These are phyloP conservation scores for Herpotrichia juniperi DNA, from an alignment of 2,329 filamentous ascomycete species.

Conservation along the genomic window DNA sequence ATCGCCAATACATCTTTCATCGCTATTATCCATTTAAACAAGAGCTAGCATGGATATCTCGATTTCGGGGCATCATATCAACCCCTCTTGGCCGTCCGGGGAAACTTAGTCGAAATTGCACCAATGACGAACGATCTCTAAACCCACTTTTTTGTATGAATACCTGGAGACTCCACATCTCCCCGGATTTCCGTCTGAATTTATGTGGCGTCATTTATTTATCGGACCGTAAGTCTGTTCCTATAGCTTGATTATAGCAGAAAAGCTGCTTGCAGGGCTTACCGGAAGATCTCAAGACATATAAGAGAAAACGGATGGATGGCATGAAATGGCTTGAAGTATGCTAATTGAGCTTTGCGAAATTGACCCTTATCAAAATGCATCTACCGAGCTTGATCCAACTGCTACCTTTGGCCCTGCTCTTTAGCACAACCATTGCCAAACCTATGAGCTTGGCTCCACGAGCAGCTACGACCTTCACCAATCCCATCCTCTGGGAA, in stretches of 20 bases:
- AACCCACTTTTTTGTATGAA: neutral
- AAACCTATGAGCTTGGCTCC: neutral
- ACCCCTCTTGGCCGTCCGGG: too few species aligned
- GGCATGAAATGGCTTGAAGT: neutral
- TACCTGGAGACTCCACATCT: neutral
- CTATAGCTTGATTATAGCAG: too few species aligned
- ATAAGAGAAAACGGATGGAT: neutral
- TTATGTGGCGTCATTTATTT: neutral
- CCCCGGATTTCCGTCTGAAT: neutral
- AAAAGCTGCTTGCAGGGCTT: neutral
- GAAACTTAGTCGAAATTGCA: slow-evolving; percentile 2
- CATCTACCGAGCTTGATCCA: neutral
- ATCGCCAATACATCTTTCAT: too few species aligned
- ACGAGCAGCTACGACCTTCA: slow-evolving; percentile 37
- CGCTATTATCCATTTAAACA: too few species aligned
- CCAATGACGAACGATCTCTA: slow-evolving; percentile 3
- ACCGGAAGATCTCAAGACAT: neutral
- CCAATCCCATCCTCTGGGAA: slow-evolving; percentile 62
- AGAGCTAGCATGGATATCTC: too few species aligned
- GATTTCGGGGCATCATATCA: too few species aligned
- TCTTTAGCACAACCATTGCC: neutral
- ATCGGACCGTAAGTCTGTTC: too few species aligned
- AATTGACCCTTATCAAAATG: neutral
- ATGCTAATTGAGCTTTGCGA: neutral
- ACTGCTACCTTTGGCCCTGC: neutral